Percentiles rank a stretch among this genome's conserved stretches.
Evolutionary conservation across 179 eudicot genomes (phyloP).

Genomic region (Spergularia azorica): DNA sequence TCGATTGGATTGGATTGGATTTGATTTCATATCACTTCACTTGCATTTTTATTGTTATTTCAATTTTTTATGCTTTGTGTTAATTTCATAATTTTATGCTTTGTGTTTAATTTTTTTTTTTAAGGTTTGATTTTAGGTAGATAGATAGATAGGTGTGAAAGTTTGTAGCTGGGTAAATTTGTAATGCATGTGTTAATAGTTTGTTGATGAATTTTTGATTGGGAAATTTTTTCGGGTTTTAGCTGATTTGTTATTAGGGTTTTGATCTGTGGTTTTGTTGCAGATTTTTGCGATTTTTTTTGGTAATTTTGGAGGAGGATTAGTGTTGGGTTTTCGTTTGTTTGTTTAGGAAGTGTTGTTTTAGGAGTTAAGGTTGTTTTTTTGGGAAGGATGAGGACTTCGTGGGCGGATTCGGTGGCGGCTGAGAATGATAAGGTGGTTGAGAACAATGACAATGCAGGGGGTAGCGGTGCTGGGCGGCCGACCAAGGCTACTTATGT

Average conservation of each 20-base stretch:
- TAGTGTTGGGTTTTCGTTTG: conserved; percentile 10
- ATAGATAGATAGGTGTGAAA: background rate
- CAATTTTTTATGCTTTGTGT: background rate
- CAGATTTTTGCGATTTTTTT: background rate
- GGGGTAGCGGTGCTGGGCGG: conserved; percentile 39
- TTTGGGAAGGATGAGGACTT: conserved; percentile 55
- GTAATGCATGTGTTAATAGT: background rate
- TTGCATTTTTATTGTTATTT: background rate
- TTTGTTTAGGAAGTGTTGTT: background rate
- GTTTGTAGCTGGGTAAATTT: background rate
- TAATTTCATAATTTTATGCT: background rate
- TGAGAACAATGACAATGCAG: background rate
- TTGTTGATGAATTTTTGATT: background rate
- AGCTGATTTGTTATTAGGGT: background rate
- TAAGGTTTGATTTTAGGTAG: background rate
- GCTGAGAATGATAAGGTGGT: conserved; percentile 54
- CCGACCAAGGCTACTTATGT: conserved; percentile 62
- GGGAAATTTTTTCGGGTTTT: background rate
- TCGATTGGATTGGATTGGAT: conserved; percentile 13
- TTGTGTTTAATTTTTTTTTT: background rate
- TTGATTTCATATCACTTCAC: conserved; percentile 3
- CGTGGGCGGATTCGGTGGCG: conserved; percentile 89
- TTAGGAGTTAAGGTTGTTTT: background rate
- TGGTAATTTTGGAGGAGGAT: background rate
- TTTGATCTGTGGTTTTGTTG: conserved; percentile 14